Base-by-base conservation (phyloP, 331 rosid genomes). In the Malus hybrid region DNA sequence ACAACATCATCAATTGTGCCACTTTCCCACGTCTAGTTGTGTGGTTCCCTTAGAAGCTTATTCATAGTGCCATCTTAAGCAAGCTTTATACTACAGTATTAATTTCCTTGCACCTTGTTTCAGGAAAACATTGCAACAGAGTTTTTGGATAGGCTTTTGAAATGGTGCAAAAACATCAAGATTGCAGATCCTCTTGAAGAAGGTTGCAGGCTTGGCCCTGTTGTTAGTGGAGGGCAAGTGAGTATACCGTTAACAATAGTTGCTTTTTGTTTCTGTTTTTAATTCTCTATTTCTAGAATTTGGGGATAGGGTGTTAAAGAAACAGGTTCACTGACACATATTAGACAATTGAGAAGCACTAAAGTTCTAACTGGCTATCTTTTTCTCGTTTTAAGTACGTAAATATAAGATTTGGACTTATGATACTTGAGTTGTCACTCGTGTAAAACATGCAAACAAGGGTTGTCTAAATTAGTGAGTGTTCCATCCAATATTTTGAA, bases 141-240 rank as follows among this genome's bases (percentile, higher is more conserved):
- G 62, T 89, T 94, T 85, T 80, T 92, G 76, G 85, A 84, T 73
- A 90, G 76, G 88, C 90, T 92, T 24, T 90, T 86, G 56, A 74
- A 92, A 78, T 94, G 97, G 97, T 36, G 70, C 70, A 88, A 88
- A 88, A 94, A 87, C 82, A 92, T 94, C 81, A 90, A 92, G 85
- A 85, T 94, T 75, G 92, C 97, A 42, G 97, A 92, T 94, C 99
- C 99, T 79, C 83, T 94, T 42, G 97, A 90, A 84, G 99, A 94
- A 85, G 99, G 97, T 74, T 94, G 97, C 87, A 91, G 93, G 87
- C 97, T 94, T 74, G 99, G 99, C 52, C 99, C 99, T 78, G 89
- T 92, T 84, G 99, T 94, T 79, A 85, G 97, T 27, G 83, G 82
- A 71, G 95, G 89, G 54, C 99, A 94, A 97, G 99, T 93, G 76